A percentile compares a stretch with the other conserved stretches of the same genome.
phyloP scores from a whole-genome alignment of 2,329 filamentous ascomycete genomes.

The Tolypocladium guangdongense region DNA sequence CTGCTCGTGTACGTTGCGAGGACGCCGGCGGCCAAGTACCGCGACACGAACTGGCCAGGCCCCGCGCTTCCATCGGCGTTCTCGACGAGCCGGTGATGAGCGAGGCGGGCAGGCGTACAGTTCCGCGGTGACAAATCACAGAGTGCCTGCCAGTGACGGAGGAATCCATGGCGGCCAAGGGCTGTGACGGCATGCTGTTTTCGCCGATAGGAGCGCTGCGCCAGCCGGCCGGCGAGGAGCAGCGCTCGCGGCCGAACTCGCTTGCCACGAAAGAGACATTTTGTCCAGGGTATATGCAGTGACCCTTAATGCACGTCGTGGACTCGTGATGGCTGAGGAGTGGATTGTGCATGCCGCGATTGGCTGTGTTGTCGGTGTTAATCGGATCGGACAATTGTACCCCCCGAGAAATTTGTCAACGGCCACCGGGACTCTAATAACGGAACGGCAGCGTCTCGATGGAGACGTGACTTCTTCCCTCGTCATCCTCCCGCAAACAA shows the following conservation, averaged over 20 bases:
- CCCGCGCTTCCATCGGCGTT: constrained; percentile 38
- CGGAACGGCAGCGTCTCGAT: neutral
- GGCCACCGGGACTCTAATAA: neutral
- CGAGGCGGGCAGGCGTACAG: constrained; percentile 13
- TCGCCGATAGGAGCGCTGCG: constrained; percentile 38
- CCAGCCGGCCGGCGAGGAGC: too few species aligned
- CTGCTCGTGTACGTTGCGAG: constrained; percentile 35
- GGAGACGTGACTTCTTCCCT: neutral
- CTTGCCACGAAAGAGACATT: neutral
- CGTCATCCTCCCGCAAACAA: neutral
- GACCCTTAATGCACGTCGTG: neutral
- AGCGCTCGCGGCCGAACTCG: neutral
- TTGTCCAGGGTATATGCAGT: neutral
- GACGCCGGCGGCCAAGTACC: constrained; percentile 8
- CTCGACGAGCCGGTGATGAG: constrained; percentile 17
- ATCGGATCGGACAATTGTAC: constrained; percentile 4
- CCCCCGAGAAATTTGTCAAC: constrained; percentile 1
- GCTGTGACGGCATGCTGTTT: constrained; percentile 49
- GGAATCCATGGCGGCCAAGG: constrained; percentile 44
- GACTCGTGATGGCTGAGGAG: neutral
- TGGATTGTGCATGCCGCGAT: neutral
- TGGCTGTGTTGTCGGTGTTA: constrained; percentile 1
- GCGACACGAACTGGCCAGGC: constrained; percentile 24
- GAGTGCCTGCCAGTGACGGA: constrained; percentile 46
- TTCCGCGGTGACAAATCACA: constrained; percentile 27